These are phyloP conservation scores for Phytopythium ostracodes DNA, from an alignment of 352 stramenopile species.

Conservation along the genomic window DNA sequence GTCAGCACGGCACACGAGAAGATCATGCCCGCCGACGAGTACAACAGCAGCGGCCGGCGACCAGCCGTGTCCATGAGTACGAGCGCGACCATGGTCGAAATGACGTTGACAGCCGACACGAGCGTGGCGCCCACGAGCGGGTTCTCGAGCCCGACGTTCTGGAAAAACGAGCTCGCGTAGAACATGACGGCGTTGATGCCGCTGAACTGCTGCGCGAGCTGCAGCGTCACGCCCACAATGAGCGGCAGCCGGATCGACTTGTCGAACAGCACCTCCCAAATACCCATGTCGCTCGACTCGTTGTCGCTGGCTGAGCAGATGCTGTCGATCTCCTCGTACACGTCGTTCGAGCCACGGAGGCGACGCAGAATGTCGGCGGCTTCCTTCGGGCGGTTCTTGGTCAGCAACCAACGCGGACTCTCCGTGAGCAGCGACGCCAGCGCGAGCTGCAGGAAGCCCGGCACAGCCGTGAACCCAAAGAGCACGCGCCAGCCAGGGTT, in stretches of 20 bases:
- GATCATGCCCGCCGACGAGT: slow-evolving; percentile 67
- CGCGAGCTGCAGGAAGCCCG: slow-evolving; percentile 57
- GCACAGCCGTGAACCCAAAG: slow-evolving; percentile 62
- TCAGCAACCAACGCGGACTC: slow-evolving; percentile 66
- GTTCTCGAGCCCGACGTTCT: slow-evolving; percentile 63
- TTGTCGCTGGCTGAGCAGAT: slow-evolving; percentile 80
- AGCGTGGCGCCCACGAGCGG: slow-evolving; percentile 58
- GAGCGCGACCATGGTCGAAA: slow-evolving; percentile 64
- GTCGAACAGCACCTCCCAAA: slow-evolving; percentile 61
- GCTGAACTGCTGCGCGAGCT: slow-evolving; percentile 67
- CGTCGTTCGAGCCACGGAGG: slow-evolving; percentile 63
- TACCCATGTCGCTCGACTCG: slow-evolving; percentile 52
- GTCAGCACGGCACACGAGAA: slow-evolving; percentile 62
- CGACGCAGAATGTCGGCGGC: slow-evolving; percentile 62
- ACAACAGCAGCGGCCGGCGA: slow-evolving; percentile 63
- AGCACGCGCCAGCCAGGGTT: slow-evolving; percentile 66
- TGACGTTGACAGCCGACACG: slow-evolving; percentile 68
- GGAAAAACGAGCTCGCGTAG: slow-evolving; percentile 74
- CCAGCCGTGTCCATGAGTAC: slow-evolving; percentile 76
- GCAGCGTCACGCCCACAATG: slow-evolving; percentile 52
- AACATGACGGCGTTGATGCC: slow-evolving; percentile 83
- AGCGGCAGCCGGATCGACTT: slow-evolving; percentile 60
- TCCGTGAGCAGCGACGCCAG: slow-evolving; percentile 61
- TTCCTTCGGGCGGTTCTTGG: slow-evolving; percentile 70
- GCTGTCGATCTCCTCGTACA: slow-evolving; percentile 80